Conservation (phyloP, 2,329 filamentous ascomycete species). For the Colletotrichum tofieldiae region DNA sequence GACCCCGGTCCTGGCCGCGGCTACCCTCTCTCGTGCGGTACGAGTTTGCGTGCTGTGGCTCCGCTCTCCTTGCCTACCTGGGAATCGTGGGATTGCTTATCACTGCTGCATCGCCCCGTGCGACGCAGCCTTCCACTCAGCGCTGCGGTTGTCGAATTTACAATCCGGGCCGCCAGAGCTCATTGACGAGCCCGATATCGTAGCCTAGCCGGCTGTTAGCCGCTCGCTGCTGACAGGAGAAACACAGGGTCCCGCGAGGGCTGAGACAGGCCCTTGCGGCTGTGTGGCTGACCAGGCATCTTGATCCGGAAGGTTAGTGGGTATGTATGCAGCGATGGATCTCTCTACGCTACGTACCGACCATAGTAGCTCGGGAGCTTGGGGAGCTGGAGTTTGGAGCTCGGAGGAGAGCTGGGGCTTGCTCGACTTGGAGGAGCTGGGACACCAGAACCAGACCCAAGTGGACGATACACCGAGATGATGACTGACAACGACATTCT, state of each 20-base stretch:
- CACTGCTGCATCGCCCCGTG: conserved; percentile 29
- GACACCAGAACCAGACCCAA: conserved; percentile 2
- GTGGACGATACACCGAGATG: conserved; percentile 32
- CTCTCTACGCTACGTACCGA: conserved; percentile 5
- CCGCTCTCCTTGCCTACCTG: conserved; percentile 18
- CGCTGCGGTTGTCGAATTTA: conserved; percentile 25
- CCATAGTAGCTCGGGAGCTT: conserved; percentile 8
- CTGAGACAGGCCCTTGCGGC: conserved; percentile 31
- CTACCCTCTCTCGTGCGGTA: conserved; percentile 18
- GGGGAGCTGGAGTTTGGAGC: neutral
- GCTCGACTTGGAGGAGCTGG: conserved; percentile 14
- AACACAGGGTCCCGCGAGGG: conserved; percentile 10
- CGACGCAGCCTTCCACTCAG: conserved; percentile 16
- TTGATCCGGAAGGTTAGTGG: conserved; percentile 37
- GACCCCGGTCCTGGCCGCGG: conserved; percentile 25
- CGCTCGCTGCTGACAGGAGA: conserved; percentile 21
- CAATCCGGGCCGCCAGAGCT: conserved; percentile 8
- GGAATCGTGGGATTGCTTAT: conserved; percentile 29
- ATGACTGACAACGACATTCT: conserved; percentile 20
- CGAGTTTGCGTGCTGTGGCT: conserved; percentile 32
- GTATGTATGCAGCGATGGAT: conserved; percentile 18
- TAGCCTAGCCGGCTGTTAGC: conserved; percentile 13
- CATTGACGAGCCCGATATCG: conserved; percentile 1
- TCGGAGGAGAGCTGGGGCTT: conserved; percentile 20
- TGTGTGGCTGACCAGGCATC: conserved; percentile 19